Evolutionary conservation across 1,284 basidiomycete species (phyloP).

Genomic region (Irpex lacteus): DNA sequence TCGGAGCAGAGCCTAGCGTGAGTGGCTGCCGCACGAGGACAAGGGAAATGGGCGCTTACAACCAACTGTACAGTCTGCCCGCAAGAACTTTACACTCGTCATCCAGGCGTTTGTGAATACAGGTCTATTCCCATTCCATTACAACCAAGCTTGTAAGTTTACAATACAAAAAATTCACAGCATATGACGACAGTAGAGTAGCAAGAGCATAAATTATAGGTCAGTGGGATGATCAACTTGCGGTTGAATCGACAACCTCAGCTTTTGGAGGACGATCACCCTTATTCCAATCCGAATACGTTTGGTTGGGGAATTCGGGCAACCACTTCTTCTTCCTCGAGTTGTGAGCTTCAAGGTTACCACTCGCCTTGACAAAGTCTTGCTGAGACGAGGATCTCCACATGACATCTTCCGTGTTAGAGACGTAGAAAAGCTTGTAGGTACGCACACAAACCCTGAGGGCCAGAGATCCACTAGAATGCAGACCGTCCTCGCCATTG

Average conservation of each 20-base stretch:
- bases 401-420: conserved; percentile 68
- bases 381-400: conserved; percentile 37
- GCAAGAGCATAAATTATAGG: background rate
- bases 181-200: background rate
- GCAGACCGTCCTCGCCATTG: conserved; percentile 3
- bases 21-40: background rate
- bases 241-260: background rate
- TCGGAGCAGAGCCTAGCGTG: background rate
- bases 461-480: conserved; percentile 53
- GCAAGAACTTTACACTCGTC: background rate
- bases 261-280: background rate
- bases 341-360: conserved; percentile 21
- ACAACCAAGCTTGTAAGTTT: background rate
- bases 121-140: background rate
- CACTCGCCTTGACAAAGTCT: conserved; percentile 28
- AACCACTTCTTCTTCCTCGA: conserved; percentile 29
- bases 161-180: background rate
- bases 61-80: background rate
- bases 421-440: conserved; percentile 83
- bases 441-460: conserved; percentile 85
- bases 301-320: conserved; percentile 22
- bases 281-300: background rate
- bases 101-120: background rate
- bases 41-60: background rate
- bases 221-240: background rate